phyloP scores from a whole-genome alignment of 495 filamentous ascomycete species.

The Cercophora scortea region DNA sequence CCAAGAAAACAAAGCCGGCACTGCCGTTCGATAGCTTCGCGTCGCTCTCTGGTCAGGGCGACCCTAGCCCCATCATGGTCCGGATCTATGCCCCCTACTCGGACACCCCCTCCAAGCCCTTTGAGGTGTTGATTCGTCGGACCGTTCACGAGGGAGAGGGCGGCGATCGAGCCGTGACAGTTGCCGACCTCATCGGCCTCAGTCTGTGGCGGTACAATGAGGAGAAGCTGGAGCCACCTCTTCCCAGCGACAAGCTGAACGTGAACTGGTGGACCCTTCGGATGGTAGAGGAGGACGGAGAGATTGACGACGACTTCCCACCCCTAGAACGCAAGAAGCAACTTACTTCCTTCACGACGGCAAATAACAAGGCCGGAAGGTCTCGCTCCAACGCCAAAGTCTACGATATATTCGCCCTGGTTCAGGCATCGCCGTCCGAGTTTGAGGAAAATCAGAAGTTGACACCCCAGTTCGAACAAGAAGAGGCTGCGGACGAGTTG shows the following conservation, averaged over 20 bases:
- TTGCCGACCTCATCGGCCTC: slow-evolving; percentile 85
- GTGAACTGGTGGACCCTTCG: slow-evolving; percentile 88
- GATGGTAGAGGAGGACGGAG: slow-evolving; percentile 82
- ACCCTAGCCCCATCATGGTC: slow-evolving; percentile 71
- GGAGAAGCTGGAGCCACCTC: slow-evolving; percentile 64
- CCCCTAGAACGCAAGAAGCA: slow-evolving; percentile 70
- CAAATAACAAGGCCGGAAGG: slow-evolving; percentile 67
- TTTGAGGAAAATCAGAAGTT: slow-evolving; percentile 68
- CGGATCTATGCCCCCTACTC: slow-evolving; percentile 86
- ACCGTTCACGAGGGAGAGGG: slow-evolving; percentile 65
- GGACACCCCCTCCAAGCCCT: slow-evolving; percentile 55
- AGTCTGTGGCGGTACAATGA: slow-evolving; percentile 81
- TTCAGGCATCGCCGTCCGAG: slow-evolving; percentile 68
- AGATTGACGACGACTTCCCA: slow-evolving; percentile 94
- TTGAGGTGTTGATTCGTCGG: slow-evolving; percentile 70
- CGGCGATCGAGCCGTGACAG: slow-evolving; percentile 59
- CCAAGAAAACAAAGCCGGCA: slow-evolving; percentile 67
- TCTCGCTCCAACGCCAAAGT: slow-evolving; percentile 70
- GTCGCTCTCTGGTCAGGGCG: slow-evolving; percentile 76
- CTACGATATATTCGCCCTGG: slow-evolving; percentile 90
- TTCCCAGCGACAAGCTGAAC: slow-evolving; percentile 62
- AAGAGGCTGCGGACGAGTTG: slow-evolving; percentile 37
- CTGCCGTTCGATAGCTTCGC: slow-evolving; percentile 83
- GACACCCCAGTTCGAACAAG: slow-evolving; percentile 63
- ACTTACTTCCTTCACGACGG: slow-evolving; percentile 80